Evolutionary conservation across 371 early-diverging fungal genomes (phyloP).

Genomic region (Basidiobolus meristosporus): DNA sequence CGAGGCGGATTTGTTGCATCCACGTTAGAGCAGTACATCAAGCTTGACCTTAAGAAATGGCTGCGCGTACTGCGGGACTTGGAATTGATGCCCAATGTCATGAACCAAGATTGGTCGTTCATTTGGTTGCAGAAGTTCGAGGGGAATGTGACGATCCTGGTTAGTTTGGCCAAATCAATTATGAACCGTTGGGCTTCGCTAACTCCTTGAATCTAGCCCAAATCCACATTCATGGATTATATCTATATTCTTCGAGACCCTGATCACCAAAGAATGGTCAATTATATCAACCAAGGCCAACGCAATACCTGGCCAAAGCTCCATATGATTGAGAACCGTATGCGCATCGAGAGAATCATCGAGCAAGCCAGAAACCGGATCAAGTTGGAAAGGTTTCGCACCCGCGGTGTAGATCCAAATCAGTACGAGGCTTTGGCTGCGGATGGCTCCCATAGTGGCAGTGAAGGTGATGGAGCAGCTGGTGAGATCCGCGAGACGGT

Average conservation of each 20-base stretch:
- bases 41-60: constrained; percentile 77
- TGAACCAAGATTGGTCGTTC: constrained; percentile 60
- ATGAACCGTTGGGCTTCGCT: no score
- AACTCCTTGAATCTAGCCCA: constrained; percentile 28
- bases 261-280: constrained; percentile 21
- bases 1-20: constrained; percentile 79
- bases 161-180: constrained; percentile 13
- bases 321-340: constrained; percentile 56
- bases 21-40: constrained; percentile 52
- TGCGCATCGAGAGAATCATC: constrained; percentile 40
- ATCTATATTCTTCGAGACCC: constrained; percentile 53
- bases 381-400: no score
- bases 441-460: no score
- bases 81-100: constrained; percentile 48
- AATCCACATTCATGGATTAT: constrained; percentile 38
- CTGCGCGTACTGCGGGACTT: constrained; percentile 58
- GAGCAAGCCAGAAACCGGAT: no score
- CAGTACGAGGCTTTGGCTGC: no score
- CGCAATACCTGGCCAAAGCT: constrained; percentile 61
- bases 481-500: no score
- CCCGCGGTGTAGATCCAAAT: no score
- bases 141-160: constrained; percentile 67
- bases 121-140: constrained; percentile 79
- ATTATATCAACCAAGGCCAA: constrained; percentile 37
- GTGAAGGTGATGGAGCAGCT: no score